Evolutionary conservation across 2,329 filamentous ascomycete species (phyloP).

Genomic region (Fusarium musae): DNA sequence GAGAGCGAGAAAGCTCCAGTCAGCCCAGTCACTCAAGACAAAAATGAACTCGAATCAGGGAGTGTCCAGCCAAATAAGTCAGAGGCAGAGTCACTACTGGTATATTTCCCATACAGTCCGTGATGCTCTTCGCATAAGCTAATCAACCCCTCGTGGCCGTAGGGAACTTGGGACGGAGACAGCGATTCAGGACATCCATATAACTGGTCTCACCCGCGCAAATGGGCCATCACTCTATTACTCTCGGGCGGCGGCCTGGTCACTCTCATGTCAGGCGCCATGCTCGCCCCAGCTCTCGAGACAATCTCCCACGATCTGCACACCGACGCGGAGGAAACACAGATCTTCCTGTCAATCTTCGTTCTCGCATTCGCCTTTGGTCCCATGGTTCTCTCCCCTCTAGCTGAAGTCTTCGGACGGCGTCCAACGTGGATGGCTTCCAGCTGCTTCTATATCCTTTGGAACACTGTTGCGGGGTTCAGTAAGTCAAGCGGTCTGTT

Average conservation of each 20-base stretch:
- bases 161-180: not conserved
- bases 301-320: not conserved
- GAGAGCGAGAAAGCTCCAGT: not conserved
- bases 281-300: not conserved
- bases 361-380: not conserved
- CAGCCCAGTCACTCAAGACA: not conserved
- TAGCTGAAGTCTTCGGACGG: not conserved
- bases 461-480: not conserved
- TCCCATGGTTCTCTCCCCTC: not conserved
- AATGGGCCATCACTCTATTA: not conserved
- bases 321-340: not conserved
- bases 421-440: not conserved
- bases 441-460: not conserved
- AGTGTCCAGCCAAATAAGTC: not conserved
- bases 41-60: not conserved
- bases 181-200: not conserved
- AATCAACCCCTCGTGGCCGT: accelerated
- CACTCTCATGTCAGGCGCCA: not conserved
- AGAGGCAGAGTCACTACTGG: not conserved
- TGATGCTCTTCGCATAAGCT: not conserved
- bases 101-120: not conserved
- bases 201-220: not conserved
- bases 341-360: not conserved
- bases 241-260: not conserved
- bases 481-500: not conserved